These are phyloP conservation scores for Fragaria ananassa DNA, from an alignment of 306 rosid species.

Conservation along the genomic window DNA sequence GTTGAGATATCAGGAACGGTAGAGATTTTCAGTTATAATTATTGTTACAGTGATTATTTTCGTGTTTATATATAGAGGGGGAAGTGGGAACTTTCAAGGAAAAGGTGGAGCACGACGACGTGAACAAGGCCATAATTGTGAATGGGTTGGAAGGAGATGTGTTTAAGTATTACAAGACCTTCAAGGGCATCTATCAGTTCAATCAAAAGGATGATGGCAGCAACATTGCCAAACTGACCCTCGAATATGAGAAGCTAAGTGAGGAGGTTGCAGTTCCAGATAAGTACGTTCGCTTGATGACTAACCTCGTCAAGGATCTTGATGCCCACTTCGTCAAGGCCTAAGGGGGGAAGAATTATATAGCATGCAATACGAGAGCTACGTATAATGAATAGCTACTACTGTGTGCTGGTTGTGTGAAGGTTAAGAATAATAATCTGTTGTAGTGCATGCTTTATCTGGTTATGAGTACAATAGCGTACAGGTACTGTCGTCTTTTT, in stretches of 20 bases:
- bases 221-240: conserved; percentile 8
- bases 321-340: conserved; percentile 31
- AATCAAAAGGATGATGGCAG: conserved; percentile 22
- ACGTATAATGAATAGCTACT: not conserved
- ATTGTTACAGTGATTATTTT: not conserved
- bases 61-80: conserved; percentile 16
- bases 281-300: conserved; percentile 30
- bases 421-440: not conserved
- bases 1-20: not conserved
- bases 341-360: not conserved
- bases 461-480: not conserved
- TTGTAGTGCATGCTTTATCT: not conserved
- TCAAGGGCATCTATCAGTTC: conserved; percentile 18
- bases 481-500: not conserved
- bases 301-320: conserved; percentile 26
- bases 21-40: not conserved
- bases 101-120: conserved; percentile 31
- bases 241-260: conserved; percentile 34
- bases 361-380: not conserved
- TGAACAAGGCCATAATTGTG: not conserved
- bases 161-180: conserved; percentile 27
- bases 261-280: conserved; percentile 25
- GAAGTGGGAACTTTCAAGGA: conserved; percentile 28
- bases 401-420: not conserved
- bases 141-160: conserved; percentile 36